Evolutionary conservation across 1,139 yeast species (phyloP), one percentile per base, ranked within the genome.

Genomic region (Nakaseomyces uthaithaninus): DNA sequence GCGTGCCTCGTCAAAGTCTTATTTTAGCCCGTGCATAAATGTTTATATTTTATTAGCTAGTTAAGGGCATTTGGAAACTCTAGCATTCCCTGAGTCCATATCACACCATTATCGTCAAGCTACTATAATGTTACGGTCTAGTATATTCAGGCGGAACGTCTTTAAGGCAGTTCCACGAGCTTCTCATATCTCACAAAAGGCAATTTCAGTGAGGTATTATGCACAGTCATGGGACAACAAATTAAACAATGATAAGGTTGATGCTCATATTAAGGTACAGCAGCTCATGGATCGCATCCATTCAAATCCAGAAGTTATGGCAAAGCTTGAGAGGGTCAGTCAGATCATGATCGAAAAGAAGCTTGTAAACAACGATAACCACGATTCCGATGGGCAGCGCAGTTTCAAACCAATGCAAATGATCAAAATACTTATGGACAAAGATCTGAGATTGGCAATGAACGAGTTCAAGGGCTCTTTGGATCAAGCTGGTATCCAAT

Each of bases 151-250:
- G 30, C 18, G 7, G 6, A 4, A n/a, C 27, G 19, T 22, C 11
- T 35, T 24, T 9, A n/a, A 14, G 4, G 7, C 31, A 14, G 2
- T 7, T 11, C 25, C 18, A 10, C 38, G 35, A 36, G 34, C 25
- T 16, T n/a, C 14, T 17, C 28, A 17, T 24, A 19, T 20, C 16
- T 12, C 10, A 27, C 27, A 36, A 3, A 42, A 19, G 10, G 5
- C 12, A 12, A 15, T 16, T 7, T 22, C 33, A 6, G 33, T 28
- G 6, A 49, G 54, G 31, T 27, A 19, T 15, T 51, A 50, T 33
- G 57, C 56, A 5, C 52, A 52, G 39, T 53, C 56, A 11, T 53
- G 57, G 57, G 57, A 53, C 40, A 42, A 43, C 31, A 47, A 43
- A 15, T 37, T 44, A 7, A 45, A 50, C 3, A 48, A 47, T 19